Conservation (phyloP, 1,284 basidiomycete genomes). For the Ganoderma lucidum region DNA sequence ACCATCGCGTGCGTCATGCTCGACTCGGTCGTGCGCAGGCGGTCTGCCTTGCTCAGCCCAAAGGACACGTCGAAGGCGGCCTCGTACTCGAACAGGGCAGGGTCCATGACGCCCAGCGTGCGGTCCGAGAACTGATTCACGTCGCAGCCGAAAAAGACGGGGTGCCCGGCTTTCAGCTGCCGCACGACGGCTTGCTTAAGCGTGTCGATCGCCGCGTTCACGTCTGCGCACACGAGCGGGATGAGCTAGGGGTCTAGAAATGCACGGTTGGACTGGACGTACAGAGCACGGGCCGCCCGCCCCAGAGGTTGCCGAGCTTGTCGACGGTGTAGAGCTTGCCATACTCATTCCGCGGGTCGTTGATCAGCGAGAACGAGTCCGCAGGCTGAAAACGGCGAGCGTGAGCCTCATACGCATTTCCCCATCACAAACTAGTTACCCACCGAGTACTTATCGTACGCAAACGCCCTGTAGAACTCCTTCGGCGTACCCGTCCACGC, state of each 20-base stretch:
- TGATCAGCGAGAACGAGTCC: constrained; percentile 91
- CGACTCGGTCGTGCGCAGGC: constrained; percentile 84
- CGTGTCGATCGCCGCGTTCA: constrained; percentile 86
- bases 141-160: constrained; percentile 96
- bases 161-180: constrained; percentile 88
- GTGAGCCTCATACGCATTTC: not conserved
- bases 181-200: constrained; percentile 86
- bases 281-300: constrained; percentile 85
- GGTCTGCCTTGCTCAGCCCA: constrained; percentile 82
- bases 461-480: constrained; percentile 74
- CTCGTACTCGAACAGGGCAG: constrained; percentile 84
- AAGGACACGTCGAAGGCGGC: constrained; percentile 65
- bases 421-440: constrained; percentile 33
- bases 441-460: constrained; percentile 61
- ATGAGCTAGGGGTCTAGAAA: not conserved
- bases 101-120: constrained; percentile 85
- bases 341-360: constrained; percentile 91
- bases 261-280: constrained; percentile 40
- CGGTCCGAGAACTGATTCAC: constrained; percentile 83
- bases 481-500: constrained; percentile 83
- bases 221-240: constrained; percentile 59
- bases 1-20: constrained; percentile 96
- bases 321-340: constrained; percentile 92
- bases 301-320: constrained; percentile 92
- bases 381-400: constrained; percentile 44